Evolutionary conservation across 805 yeast species (phyloP).

Genomic region (Kodamaea neixiangensis): DNA sequence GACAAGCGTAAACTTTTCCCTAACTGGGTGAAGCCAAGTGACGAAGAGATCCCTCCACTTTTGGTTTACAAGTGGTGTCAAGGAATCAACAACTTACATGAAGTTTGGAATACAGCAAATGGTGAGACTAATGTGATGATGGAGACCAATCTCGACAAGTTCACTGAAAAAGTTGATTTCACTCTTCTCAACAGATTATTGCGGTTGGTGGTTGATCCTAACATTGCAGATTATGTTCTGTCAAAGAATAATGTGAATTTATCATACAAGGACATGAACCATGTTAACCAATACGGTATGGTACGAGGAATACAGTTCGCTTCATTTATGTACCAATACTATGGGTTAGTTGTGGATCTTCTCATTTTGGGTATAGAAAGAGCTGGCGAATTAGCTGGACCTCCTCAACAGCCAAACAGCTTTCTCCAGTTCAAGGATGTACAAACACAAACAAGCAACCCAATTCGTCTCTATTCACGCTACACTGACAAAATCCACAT

Average conservation of each 20-base stretch:
- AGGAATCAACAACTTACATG: constrained; percentile 75
- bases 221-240: constrained; percentile 91
- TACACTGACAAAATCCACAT: constrained; percentile 82
- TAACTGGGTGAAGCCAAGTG: constrained; percentile 94
- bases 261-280: constrained; percentile 92
- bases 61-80: constrained; percentile 93
- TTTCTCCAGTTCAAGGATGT: constrained; percentile 68
- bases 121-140: constrained; percentile 84
- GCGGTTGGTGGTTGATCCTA: constrained; percentile 80
- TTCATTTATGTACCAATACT: constrained; percentile 85
- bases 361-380: constrained; percentile 82
- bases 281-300: constrained; percentile 84
- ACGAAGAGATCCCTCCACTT: constrained; percentile 89
- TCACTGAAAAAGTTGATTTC: constrained; percentile 86
- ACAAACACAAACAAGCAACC: constrained; percentile 64
- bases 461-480: constrained; percentile 78
- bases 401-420: constrained; percentile 68
- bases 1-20: constrained; percentile 88
- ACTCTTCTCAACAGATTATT: constrained; percentile 81
- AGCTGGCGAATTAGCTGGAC: constrained; percentile 86
- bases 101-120: constrained; percentile 74
- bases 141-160: constrained; percentile 68
- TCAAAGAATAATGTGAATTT: constrained; percentile 84
- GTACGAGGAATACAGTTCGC: constrained; percentile 89
- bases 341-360: constrained; percentile 83